Percentiles rank a stretch among this genome's conserved stretches.
phyloP scores from a whole-genome alignment of 2,329 filamentous ascomycete species.

The Xylogone sp. region DNA sequence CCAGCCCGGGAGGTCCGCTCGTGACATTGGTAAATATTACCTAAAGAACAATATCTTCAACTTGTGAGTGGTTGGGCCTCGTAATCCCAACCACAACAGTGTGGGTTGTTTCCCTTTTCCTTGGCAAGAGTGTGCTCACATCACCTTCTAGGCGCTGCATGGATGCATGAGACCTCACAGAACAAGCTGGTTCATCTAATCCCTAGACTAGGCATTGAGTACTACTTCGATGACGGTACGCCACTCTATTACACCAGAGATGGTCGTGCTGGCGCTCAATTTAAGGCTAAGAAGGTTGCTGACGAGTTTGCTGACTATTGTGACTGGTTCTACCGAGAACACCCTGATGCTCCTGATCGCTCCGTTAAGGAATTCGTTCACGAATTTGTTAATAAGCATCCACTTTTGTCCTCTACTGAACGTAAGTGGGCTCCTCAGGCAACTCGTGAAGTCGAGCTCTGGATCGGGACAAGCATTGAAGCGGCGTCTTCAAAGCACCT shows the following conservation, averaged over 20 bases:
- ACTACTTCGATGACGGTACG: conserved; percentile 40
- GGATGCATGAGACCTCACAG: conserved; percentile 42
- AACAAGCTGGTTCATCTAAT: conserved; percentile 40
- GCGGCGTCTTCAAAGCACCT: conserved; percentile 38
- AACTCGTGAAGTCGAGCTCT: conserved; percentile 38
- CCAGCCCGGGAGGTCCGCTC: conserved; percentile 28
- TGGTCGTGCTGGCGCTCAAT: conserved; percentile 37
- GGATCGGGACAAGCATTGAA: conserved; percentile 38
- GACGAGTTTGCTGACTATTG: conserved; percentile 40
- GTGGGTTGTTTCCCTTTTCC: conserved; percentile 25
- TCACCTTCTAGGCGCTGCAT: conserved; percentile 33
- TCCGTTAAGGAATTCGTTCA: conserved; percentile 35
- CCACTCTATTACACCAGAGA: conserved; percentile 38
- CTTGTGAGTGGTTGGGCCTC: conserved; percentile 24
- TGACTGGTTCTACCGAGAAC: conserved; percentile 36
- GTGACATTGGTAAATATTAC: conserved; percentile 36
- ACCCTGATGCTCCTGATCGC: conserved; percentile 37
- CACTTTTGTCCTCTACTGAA: conserved; percentile 37
- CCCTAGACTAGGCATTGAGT: conserved; percentile 35
- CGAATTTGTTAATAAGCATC: conserved; percentile 35
- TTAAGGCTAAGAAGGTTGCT: conserved; percentile 42
- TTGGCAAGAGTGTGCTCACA: conserved; percentile 20
- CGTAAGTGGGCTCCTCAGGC: conserved; percentile 40
- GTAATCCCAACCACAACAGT: conserved; percentile 24
- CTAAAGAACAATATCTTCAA: conserved; percentile 28